Evolutionary conservation across 169 alveolate genomes (phyloP).

Genomic region (Eimeria brunetti): DNA sequence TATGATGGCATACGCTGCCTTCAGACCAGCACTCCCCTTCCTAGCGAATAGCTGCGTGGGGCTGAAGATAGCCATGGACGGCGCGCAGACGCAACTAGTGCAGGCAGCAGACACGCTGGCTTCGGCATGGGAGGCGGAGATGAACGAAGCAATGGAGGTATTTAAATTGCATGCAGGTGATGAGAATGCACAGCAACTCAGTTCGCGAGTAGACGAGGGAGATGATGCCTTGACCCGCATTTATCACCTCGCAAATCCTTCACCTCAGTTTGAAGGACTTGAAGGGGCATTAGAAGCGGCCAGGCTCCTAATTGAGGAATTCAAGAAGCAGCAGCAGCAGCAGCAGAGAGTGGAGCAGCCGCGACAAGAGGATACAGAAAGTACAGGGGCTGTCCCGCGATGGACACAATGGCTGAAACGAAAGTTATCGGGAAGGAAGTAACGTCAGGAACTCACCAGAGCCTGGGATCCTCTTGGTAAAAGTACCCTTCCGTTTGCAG

Average conservation of each 20-base stretch:
- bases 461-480: not conserved
- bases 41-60: not conserved
- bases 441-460: not conserved
- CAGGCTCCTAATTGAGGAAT: not conserved
- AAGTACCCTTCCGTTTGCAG: not conserved
- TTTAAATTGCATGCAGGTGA: not conserved
- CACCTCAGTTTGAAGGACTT: constrained; percentile 31
- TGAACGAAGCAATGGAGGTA: not conserved
- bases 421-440: not conserved
- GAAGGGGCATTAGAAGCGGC: not conserved
- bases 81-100: constrained; percentile 36
- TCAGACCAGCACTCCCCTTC: not conserved
- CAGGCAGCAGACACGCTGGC: constrained; percentile 33
- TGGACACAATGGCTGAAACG: not conserved
- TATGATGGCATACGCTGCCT: not conserved
- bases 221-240: not conserved
- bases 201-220: not conserved
- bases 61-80: not conserved
- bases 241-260: not conserved
- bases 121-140: constrained; percentile 16
- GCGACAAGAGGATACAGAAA: not conserved
- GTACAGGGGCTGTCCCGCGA: not conserved
- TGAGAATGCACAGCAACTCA: not conserved
- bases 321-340: not conserved
- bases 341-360: not conserved